Evolutionary conservation across 345 rosid genomes (phyloP).

Genomic region (Jatropha curcas): DNA sequence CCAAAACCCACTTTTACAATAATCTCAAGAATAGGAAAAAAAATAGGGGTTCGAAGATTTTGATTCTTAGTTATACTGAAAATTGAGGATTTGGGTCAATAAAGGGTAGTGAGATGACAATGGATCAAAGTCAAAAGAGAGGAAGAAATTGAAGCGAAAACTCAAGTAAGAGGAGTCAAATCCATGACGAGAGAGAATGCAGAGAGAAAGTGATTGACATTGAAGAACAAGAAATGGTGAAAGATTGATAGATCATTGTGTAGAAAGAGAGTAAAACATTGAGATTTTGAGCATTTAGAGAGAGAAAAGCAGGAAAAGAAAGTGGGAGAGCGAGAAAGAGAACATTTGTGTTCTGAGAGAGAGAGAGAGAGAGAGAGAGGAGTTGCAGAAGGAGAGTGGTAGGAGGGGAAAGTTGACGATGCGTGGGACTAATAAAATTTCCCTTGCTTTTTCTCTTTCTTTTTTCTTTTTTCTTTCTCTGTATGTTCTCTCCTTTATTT

Average conservation of each 20-base stretch:
- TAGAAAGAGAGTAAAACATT: background rate
- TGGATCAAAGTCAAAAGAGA: slow-evolving; percentile 11
- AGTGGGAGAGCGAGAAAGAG: background rate
- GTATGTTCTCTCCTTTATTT: background rate
- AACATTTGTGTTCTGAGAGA: slow-evolving; percentile 5
- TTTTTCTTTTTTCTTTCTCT: background rate
- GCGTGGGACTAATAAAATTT: slow-evolving; percentile 13
- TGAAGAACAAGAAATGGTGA: background rate
- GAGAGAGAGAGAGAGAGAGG: background rate
- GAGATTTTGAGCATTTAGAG: background rate
- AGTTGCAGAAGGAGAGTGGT: background rate
- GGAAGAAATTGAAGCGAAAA: background rate
- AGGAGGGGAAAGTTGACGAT: slow-evolving; percentile 34
- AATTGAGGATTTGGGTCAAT: background rate
- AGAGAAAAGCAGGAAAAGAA: background rate
- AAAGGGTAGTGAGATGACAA: background rate
- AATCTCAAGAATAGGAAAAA: background rate
- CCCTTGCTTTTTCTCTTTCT: background rate
- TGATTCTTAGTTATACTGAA: background rate
- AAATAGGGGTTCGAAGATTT: background rate
- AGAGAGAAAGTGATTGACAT: background rate
- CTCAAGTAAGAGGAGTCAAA: background rate
- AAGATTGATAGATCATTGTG: slow-evolving; percentile 12
- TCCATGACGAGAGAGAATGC: background rate
- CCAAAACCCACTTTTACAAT: slow-evolving; percentile 20